Conservation (phyloP, 2,329 filamentous ascomycete species). For the Falciphora oryzae region DNA sequence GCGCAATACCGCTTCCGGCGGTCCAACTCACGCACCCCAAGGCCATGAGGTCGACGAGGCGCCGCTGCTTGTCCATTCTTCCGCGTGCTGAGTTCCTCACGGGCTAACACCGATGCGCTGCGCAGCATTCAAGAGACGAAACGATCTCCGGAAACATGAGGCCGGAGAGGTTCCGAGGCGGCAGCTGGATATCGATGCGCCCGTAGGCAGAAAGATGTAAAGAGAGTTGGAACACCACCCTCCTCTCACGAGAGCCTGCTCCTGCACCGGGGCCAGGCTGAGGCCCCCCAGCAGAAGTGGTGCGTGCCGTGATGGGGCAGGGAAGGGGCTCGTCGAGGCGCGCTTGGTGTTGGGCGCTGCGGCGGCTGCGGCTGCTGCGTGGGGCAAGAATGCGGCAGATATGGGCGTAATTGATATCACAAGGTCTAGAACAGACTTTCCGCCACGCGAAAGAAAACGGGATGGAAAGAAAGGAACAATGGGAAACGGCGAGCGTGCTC, state of each 20-base stretch:
- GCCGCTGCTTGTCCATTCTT: background rate
- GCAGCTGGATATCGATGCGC: background rate
- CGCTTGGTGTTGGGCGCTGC: background rate
- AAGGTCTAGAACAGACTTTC: background rate
- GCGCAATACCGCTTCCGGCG: background rate
- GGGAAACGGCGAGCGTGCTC: too few relatives aligned
- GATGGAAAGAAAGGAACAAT: background rate
- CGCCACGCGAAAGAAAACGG: background rate
- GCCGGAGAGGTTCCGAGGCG: too few relatives aligned
- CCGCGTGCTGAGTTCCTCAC: too few relatives aligned
- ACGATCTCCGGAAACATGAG: background rate
- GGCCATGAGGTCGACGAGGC: slow-evolving; percentile 3
- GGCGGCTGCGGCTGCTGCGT: background rate
- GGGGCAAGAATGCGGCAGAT: background rate
- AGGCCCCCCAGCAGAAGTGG: too few relatives aligned
- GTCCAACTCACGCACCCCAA: slow-evolving; percentile 4
- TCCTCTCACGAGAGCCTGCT: background rate
- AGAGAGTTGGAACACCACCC: background rate
- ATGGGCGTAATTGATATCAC: background rate
- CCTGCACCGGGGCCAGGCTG: background rate
- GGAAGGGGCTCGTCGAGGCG: background rate
- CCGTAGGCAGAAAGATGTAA: background rate
- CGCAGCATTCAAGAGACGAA: background rate
- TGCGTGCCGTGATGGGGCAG: background rate
- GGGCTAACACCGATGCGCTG: background rate